Conservation (phyloP, 2,329 filamentous ascomycete genomes). For the Blumeria graminis region DNA sequence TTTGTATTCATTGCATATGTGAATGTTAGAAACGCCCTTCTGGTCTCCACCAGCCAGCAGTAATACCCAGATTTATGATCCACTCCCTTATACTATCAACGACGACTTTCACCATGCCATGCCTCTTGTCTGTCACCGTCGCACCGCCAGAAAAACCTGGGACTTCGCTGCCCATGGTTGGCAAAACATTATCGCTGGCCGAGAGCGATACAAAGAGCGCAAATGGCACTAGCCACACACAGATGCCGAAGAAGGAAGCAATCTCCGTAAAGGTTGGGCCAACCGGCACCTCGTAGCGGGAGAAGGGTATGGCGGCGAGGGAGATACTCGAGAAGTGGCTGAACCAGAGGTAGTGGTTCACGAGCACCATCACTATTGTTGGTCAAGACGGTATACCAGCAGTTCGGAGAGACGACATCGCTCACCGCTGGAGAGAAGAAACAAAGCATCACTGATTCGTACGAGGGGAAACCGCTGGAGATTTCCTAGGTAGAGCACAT, state of each 20-base stretch:
- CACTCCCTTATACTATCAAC: slow-evolving; percentile 31
- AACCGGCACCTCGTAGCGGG: slow-evolving; percentile 35
- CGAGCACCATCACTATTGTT: slow-evolving; percentile 44
- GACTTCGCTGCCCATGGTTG: slow-evolving; percentile 63
- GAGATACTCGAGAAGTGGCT: slow-evolving; percentile 47
- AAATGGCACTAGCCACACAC: slow-evolving; percentile 92
- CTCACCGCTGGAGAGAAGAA: slow-evolving; percentile 60
- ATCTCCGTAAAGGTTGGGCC: slow-evolving; percentile 80
- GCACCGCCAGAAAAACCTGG: slow-evolving; percentile 17
- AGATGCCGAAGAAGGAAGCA: slow-evolving; percentile 84
- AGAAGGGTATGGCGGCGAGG: slow-evolving; percentile 25
- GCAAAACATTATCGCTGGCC: slow-evolving; percentile 82
- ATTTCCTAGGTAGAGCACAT: slow-evolving; percentile 73
- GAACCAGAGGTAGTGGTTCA: slow-evolving; percentile 95
- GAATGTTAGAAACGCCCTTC: slow-evolving; percentile 10
- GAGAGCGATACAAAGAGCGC: slow-evolving; percentile 83
- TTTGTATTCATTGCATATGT: neutral
- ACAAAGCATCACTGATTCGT: slow-evolving; percentile 67
- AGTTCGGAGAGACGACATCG: neutral
- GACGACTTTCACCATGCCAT: slow-evolving; percentile 41
- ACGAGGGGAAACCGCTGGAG: slow-evolving; percentile 53
- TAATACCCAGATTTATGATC: slow-evolving; percentile 19
- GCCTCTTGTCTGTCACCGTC: slow-evolving; percentile 25
- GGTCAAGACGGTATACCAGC: neutral
- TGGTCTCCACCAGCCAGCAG: slow-evolving; percentile 13